Base-by-base conservation (phyloP, 2,329 filamentous ascomycete genomes). In the Diaporthe eres region DNA sequence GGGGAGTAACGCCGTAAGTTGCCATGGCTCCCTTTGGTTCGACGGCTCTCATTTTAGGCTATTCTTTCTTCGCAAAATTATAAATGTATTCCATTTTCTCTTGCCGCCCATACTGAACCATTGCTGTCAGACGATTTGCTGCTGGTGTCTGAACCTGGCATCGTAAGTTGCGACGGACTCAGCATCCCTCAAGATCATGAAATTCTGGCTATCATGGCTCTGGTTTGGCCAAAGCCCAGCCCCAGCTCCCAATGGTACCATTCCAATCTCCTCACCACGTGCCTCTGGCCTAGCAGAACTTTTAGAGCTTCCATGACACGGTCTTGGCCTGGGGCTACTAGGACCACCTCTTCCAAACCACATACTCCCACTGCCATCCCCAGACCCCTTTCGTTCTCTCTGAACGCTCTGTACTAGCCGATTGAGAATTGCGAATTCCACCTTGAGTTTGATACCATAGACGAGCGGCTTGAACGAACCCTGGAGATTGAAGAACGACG, bases 381-480 rank as follows among this genome's bases (percentile, higher is more conserved):
- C 28, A 57, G 53, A 57, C 28, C 28, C 53, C 53, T 57, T 31
- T 19, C 53, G 13, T 57, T 57, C 53, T 34, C 7, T 57, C 25
- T 31, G 53, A 17, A 57, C 53, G 53, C 25, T 57, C 53, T 57
- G 53, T 31, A 57, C 53, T 19, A 57, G 53, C 13, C 53, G 53
- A 8, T 57, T 57, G 28, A 57, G 53, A 31, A 34, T 57, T 4
- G 53, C 28, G 25, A 57, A 57, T 19, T 57, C 53, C 25, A 57
- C 53, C 25, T 57, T 34, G 25, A 57, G 53, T 28, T 57, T 57
- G 53, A 57, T 57, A 34, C 53, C 53, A 31, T 57, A 57, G 53
- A 31, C 53, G 1, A 57, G 53, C 25, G 53, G 53, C 28, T 57
- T 57, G 53, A 57, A 57, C 1, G 25, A 57, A 9, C 28, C 53